Evolutionary conservation across 2,329 filamentous ascomycete species (phyloP), one percentile per base, ranked within the genome.

Genomic region (Botrytis hyacinthi): DNA sequence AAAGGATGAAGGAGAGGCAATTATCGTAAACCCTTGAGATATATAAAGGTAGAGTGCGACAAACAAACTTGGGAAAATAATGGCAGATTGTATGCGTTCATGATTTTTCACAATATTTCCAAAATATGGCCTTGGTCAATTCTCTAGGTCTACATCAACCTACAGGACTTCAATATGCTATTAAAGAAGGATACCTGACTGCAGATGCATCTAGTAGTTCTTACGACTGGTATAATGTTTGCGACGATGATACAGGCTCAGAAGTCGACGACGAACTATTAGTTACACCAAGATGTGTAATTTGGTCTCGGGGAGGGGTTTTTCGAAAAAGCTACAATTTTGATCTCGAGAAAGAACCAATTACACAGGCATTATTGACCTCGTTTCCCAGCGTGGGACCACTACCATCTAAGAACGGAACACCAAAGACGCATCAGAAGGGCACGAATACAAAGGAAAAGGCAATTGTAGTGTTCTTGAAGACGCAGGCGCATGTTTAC

Each of bases 131-230:
- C 78, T 91, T 92, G 81, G 90, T 98, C 84, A 93, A 90, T 83
- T 98, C 95, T 77, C 88, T 98, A 80, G 96, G 96, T 82, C 87
- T 97, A 80, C 95, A 98, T 85, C 91, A 92, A 84, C 95, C 97
- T 75, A 89, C 92, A 75, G 94, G 92, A 76, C 87, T 98, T 76
- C 90, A 89, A 75, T 94, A 96, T 85, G 90, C 97, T 76, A 88
- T 97, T 78, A 87, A 91, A 78, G 95, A 98, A 83, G 88, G 90
- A 73, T 87, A 97, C 59, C 86, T 98, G 2, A 88, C 91, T 29
- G 82, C 87, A 63, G 88, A 96, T 75, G 88, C 93, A 5, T 83
- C 88, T 29, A 83, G 88, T 40, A 86, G 89, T 48, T 87, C 87
- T 7, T 98, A 97, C 82, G 86, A 85, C 73, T 98, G 96, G 95